Evolutionary conservation across 768 basidiomycete genomes (phyloP).

Genomic region (Panaeolus cyanescens): DNA sequence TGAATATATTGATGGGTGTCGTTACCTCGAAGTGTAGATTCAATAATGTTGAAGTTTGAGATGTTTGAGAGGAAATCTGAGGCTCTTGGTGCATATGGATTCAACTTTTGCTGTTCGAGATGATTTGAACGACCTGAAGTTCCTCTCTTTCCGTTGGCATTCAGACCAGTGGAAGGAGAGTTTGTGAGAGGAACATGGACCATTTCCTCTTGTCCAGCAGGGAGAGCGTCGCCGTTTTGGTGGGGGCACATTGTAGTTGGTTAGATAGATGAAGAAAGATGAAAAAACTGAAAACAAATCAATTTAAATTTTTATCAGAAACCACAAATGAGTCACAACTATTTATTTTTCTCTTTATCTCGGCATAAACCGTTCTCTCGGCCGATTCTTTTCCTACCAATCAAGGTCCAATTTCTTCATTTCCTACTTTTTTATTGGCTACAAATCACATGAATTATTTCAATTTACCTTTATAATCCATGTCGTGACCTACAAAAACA

Average conservation of each 20-base stretch:
- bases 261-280: conserved; percentile 14
- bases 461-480: background rate
- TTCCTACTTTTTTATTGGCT: background rate
- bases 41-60: conserved; percentile 95
- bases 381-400: conserved; percentile 1
- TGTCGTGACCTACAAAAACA: conserved; percentile 39
- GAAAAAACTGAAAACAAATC: conserved; percentile 10
- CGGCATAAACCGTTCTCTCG: conserved; percentile 6
- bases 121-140: conserved; percentile 37
- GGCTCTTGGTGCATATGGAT: conserved; percentile 90
- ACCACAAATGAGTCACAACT: conserved; percentile 7
- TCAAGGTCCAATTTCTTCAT: background rate
- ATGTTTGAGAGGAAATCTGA: conserved; percentile 92
- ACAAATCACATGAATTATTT: conserved; percentile 1
- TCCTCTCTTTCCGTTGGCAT: conserved; percentile 46
- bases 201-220: conserved; percentile 60
- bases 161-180: conserved; percentile 33
- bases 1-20: conserved; percentile 23
- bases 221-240: conserved; percentile 48
- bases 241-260: conserved; percentile 62
- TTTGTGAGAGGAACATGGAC: conserved; percentile 65
- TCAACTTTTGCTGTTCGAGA: conserved; percentile 46
- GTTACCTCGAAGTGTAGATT: conserved; percentile 92
- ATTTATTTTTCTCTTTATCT: conserved; percentile 4
- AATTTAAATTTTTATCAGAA: conserved; percentile 13